Evolutionary conservation across 176 grass and related monocot genomes (phyloP).

Genomic region (Cenchrus fungigraminus): DNA sequence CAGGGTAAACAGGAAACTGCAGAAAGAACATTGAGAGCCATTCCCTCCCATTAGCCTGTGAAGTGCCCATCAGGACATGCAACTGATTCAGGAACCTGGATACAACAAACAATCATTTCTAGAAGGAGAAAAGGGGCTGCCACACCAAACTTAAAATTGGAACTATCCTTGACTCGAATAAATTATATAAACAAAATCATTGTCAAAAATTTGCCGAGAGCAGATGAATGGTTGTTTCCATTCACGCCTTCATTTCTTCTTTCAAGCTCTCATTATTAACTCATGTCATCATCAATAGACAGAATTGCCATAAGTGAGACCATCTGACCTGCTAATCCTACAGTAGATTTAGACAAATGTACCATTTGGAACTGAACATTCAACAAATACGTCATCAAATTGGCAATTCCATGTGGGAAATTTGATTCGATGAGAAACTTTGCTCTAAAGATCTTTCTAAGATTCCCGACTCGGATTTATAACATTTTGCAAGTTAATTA

Average conservation of each 20-base stretch:
- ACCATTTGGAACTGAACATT: background rate
- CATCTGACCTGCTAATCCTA: background rate
- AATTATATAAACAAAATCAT: background rate
- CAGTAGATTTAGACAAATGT: background rate
- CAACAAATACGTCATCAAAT: background rate
- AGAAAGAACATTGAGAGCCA: background rate
- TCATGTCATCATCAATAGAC: background rate
- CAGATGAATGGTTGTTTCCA: background rate
- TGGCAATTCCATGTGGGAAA: background rate
- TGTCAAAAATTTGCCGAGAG: no score
- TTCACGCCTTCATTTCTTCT: background rate
- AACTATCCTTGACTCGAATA: background rate
- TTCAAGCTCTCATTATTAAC: conserved; percentile 7
- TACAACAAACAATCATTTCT: background rate
- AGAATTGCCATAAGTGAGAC: background rate
- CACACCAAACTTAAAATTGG: background rate
- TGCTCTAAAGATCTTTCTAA: no score
- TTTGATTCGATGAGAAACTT: no score
- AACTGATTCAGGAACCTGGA: background rate
- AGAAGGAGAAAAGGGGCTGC: background rate
- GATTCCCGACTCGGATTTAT: no score
- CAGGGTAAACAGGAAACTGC: background rate
- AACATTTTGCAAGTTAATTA: background rate
- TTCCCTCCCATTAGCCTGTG: background rate
- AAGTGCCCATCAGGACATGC: background rate